Evolutionary conservation across 2,329 filamentous ascomycete species (phyloP), one percentile per base, ranked within the genome.

Genomic region (Colletotrichum costaricense): DNA sequence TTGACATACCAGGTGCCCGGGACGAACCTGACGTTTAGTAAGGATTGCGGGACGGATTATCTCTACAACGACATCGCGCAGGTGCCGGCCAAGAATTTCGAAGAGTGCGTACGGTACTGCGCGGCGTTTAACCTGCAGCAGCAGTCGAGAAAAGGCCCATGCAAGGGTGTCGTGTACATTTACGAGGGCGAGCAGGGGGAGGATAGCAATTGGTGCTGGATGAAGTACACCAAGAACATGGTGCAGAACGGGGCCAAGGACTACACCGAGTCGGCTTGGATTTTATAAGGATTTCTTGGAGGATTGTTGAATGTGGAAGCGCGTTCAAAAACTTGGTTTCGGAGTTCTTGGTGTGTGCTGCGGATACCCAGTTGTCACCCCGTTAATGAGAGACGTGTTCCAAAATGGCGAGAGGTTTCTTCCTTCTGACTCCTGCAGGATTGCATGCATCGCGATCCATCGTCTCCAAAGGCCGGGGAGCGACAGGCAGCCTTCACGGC

Each of bases 141-240:
- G 33, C 71, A 73, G 60, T 70, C 71, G 1, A 59, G 57, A 6
- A 58, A 66, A 8, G 67, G 71, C 12, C 67, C 67, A 5, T 73
- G 71, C 49, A 68, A 49, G 5, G 71, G 71, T 7, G 38, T 73
- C 7, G 71, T 73, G 9, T 73, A 65, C 22, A 57, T 73, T 2
- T 70, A 57, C 60, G 59, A 35, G 49, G 71, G 63, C 33, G 60
- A 56, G 4, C 60, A 73, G 46, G 67, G 67, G 22, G 63, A 62
- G 46, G 67, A 70, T 9, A 28, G 38, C 19, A 63, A 63, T 12
- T 73, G 63, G 26, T 73, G 71, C 67, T 73, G 71, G 71, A 4
- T 73, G 33, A 73, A 73, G 71, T 73, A 73, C n/a, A 66, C 35
- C 22, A 57, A 70, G 67, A 73, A 73, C 28, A 73, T 24, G 19